phyloP scores from a whole-genome alignment of 2,329 filamentous ascomycete genomes.

The Colletotrichum gigasporum region DNA sequence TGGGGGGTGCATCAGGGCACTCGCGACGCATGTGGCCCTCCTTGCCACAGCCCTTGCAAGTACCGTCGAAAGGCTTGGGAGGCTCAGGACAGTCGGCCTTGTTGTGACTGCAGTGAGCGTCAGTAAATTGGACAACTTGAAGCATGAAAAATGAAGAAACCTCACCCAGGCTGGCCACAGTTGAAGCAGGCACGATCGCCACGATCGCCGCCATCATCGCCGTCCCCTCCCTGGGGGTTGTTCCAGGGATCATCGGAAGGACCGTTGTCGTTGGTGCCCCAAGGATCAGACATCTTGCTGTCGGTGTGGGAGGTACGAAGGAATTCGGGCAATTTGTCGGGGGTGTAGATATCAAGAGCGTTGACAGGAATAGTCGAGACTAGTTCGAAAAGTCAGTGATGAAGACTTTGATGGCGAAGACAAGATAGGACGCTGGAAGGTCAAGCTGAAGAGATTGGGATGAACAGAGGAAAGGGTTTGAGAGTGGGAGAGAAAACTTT shows the following conservation, averaged over 20 bases:
- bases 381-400: neutral
- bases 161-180: slow-evolving; percentile 48
- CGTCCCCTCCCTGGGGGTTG: slow-evolving; percentile 10
- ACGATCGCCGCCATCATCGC: slow-evolving; percentile 33
- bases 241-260: slow-evolving; percentile 25
- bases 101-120: slow-evolving; percentile 30
- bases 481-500: neutral
- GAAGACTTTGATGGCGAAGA: neutral
- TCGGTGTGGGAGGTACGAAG: neutral
- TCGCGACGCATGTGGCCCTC: slow-evolving; percentile 66
- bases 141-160: slow-evolving; percentile 27
- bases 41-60: slow-evolving; percentile 58
- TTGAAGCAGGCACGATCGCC: slow-evolving; percentile 43
- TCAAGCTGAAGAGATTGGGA: too few species aligned
- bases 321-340: neutral
- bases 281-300: slow-evolving; percentile 20
- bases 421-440: neutral
- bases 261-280: neutral
- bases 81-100: slow-evolving; percentile 47
- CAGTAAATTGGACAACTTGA: slow-evolving; percentile 36
- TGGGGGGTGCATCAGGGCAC: slow-evolving; percentile 68
- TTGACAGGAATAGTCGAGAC: neutral
- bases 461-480: neutral
- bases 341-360: neutral
- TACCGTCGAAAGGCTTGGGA: slow-evolving; percentile 30